phyloP scores from a whole-genome alignment of 208 protist genomes.

The Phytomonas serpens region DNA sequence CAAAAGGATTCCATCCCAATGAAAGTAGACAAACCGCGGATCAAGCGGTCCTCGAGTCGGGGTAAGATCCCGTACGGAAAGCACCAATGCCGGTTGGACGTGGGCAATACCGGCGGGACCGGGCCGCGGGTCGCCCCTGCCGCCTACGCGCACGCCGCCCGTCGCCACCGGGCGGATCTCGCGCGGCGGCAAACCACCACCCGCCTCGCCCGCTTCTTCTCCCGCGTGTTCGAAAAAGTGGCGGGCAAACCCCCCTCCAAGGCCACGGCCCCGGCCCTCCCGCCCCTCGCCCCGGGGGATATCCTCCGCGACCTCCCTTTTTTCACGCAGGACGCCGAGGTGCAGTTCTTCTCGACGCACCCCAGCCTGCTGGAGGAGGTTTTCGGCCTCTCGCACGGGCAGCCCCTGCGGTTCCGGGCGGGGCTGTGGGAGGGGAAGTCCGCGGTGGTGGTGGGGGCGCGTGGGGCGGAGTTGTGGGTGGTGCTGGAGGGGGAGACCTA shows the following conservation, averaged over 20 bases:
- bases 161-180: not conserved
- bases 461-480: slow-evolving; percentile 55
- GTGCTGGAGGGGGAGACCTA: slow-evolving; percentile 24
- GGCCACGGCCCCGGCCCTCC: not conserved
- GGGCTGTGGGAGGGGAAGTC: slow-evolving; percentile 16
- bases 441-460: slow-evolving; percentile 49
- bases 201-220: not conserved
- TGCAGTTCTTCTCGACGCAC: slow-evolving; percentile 67
- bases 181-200: not conserved
- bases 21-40: too few relatives aligned
- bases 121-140: not conserved
- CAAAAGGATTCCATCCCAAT: too few relatives aligned
- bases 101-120: not conserved
- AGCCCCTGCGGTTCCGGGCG: slow-evolving; percentile 34
- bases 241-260: not conserved
- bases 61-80: too few relatives aligned
- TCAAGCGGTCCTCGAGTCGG: too few relatives aligned
- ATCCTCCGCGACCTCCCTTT: slow-evolving; percentile 66
- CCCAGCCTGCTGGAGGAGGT: slow-evolving; percentile 38
- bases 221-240: slow-evolving; percentile 10
- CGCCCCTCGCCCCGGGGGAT: slow-evolving; percentile 30
- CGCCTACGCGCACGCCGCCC: not conserved
- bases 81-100: too few relatives aligned
- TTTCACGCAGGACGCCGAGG: slow-evolving; percentile 30
- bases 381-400: slow-evolving; percentile 49